These are phyloP conservation scores for Tricholoma hemisulphureum DNA, from an alignment of 768 basidiomycete species.

Conservation along the genomic window DNA sequence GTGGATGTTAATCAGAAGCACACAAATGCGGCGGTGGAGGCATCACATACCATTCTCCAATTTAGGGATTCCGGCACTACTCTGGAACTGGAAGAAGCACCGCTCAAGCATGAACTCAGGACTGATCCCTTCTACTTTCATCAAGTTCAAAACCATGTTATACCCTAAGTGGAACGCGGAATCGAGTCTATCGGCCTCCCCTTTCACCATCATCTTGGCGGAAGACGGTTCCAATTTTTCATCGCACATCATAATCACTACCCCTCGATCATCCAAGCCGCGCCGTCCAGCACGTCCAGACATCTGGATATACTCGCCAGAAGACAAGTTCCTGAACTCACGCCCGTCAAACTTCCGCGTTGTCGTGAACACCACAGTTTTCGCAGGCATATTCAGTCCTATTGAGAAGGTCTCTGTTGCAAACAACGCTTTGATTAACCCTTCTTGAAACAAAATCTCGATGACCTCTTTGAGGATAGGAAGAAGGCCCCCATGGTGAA, in stretches of 20 bases:
- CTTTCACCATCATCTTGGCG: slow-evolving; percentile 97
- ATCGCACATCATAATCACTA: slow-evolving; percentile 99
- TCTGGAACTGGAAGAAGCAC: slow-evolving; percentile 99
- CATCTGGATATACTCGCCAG: slow-evolving; percentile 99
- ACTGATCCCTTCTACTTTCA: slow-evolving; percentile 97
- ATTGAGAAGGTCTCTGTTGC: slow-evolving; percentile 99
- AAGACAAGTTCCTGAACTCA: slow-evolving; percentile 90
- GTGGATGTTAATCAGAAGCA: slow-evolving; percentile 6
- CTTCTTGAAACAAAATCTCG: slow-evolving; percentile 98
- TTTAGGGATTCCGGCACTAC: slow-evolving; percentile 82
- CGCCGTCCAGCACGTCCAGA: slow-evolving; percentile 96
- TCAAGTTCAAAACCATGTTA: slow-evolving; percentile 97
- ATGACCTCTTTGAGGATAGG: slow-evolving; percentile 99
- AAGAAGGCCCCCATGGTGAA: slow-evolving; percentile 96
- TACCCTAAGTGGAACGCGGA: slow-evolving; percentile 99
- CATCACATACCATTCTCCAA: slow-evolving; percentile 70
- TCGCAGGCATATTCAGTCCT: slow-evolving; percentile 98
- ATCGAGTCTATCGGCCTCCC: slow-evolving; percentile 93
- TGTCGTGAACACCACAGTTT: slow-evolving; percentile 96
- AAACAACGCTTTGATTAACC: slow-evolving; percentile 95
- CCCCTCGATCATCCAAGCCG: slow-evolving; percentile 96
- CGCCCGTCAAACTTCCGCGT: slow-evolving; percentile 95
- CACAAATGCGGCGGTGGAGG: not conserved
- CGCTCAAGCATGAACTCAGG: slow-evolving; percentile 98
- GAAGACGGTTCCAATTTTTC: slow-evolving; percentile 92